Percentiles rank a stretch among this genome's conserved stretches.
These are phyloP conservation scores for Triadica sebifera DNA, from an alignment of 345 rosid species.

Conservation along the genomic window DNA sequence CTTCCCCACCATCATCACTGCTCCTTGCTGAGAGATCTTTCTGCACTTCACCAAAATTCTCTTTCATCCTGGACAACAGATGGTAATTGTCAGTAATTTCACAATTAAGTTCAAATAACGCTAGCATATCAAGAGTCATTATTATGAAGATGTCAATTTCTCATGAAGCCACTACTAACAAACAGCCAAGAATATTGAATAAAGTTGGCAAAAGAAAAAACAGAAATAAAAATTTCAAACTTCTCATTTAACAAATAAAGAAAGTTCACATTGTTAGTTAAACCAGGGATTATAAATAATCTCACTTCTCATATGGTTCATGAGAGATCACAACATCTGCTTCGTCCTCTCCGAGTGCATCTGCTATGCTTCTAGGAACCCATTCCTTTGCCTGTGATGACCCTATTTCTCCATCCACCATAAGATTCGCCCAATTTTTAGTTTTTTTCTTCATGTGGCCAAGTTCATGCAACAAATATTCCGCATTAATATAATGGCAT, in stretches of 20 bases:
- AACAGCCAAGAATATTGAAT: neutral
- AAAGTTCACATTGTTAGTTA: neutral
- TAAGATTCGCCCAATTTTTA: conserved; percentile 35
- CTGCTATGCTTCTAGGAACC: conserved; percentile 74
- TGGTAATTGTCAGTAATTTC: neutral
- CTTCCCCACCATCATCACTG: conserved; percentile 16
- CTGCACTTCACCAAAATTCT: conserved; percentile 19
- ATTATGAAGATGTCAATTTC: neutral
- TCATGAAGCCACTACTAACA: neutral
- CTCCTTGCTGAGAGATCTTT: conserved; percentile 16
- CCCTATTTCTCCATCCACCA: conserved; percentile 45
- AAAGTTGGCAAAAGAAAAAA: neutral
- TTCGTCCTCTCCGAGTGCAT: conserved; percentile 98
- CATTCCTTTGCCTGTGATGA: conserved; percentile 46
- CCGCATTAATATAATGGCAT: conserved; percentile 83
- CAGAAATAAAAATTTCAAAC: conserved; percentile 3
- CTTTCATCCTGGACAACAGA: conserved; percentile 24
- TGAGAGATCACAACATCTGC: conserved; percentile 82
- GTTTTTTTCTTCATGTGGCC: conserved; percentile 58
- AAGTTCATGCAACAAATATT: conserved; percentile 78
- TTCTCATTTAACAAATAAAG: neutral
- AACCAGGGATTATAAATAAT: conserved; percentile 17
- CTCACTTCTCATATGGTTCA: conserved; percentile 45
- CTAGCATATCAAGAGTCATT: conserved; percentile 5
- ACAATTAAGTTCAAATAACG: neutral